phyloP scores from a whole-genome alignment of 2,329 filamentous ascomycete genomes.

The Penicillium corylophilum region DNA sequence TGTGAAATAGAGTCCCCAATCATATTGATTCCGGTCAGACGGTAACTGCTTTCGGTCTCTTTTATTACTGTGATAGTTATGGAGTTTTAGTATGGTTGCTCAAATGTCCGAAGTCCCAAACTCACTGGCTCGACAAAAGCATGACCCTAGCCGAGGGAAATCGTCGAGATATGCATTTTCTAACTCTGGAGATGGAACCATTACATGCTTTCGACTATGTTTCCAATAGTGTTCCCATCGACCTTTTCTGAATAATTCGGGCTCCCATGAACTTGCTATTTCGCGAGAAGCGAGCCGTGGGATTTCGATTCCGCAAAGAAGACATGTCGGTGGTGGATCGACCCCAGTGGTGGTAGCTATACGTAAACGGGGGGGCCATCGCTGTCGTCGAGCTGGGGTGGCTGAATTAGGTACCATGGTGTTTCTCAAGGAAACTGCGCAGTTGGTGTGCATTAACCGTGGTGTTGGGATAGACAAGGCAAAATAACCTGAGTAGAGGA shows the following conservation, averaged over 20 bases:
- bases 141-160: conserved; percentile 6
- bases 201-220: not conserved
- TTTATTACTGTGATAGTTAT: conserved; percentile 4
- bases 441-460: not conserved
- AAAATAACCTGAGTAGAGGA: not conserved
- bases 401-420: not conserved
- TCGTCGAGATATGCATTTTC: not conserved
- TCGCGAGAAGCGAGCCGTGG: not conserved
- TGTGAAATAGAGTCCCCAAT: fast-evolving
- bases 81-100: not conserved
- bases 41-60: not conserved
- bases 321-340: not conserved
- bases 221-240: not conserved
- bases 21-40: conserved; percentile 3
- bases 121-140: conserved; percentile 12
- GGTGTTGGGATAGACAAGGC: not conserved
- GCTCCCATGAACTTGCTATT: not conserved
- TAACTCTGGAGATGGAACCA: conserved; percentile 6
- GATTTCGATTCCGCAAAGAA: conserved; percentile 3
- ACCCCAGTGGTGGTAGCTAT: not conserved
- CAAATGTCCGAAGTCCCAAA: not conserved
- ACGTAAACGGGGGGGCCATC: not conserved
- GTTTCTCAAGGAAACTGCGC: not conserved
- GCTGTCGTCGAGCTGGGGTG: not conserved
- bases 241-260: not conserved